Conservation (phyloP, 2,329 filamentous ascomycete species). For the Sclerotinia spermophila region DNA sequence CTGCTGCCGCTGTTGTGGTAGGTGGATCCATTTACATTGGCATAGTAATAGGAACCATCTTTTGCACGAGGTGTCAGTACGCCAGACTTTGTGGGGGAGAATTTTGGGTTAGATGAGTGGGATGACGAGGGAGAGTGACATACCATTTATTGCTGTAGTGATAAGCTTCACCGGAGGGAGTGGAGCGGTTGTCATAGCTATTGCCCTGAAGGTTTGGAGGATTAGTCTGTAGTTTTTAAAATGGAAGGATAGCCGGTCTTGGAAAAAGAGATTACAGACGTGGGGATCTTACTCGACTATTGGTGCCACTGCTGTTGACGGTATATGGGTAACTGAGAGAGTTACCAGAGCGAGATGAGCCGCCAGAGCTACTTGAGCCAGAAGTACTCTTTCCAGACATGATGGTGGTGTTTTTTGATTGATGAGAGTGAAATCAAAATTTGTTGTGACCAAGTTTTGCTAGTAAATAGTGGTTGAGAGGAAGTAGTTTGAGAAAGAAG, state of each 20-base stretch:
- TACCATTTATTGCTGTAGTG: conserved; percentile 63
- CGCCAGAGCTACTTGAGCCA: neutral
- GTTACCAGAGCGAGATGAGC: neutral
- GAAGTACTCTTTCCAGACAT: neutral
- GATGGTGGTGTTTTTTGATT: neutral
- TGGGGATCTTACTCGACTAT: conserved; percentile 51
- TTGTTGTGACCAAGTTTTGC: neutral
- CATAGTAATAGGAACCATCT: conserved; percentile 70
- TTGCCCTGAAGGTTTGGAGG: conserved; percentile 51
- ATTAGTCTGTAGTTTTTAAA: neutral
- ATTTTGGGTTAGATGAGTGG: neutral
- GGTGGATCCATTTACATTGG: conserved; percentile 63
- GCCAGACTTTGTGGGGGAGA: neutral
- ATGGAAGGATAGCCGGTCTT: neutral
- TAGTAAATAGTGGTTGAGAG: neutral
- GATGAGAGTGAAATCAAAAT: neutral
- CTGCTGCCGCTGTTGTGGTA: conserved; percentile 60
- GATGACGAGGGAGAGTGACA: conserved; percentile 22
- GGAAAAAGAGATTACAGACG: neutral
- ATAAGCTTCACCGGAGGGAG: conserved; percentile 53
- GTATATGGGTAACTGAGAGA: conserved; percentile 36
- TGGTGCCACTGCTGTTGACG: conserved; percentile 49
- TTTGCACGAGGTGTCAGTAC: neutral
- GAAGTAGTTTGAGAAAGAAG: neutral
- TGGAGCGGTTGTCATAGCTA: conserved; percentile 63